phyloP scores from a whole-genome alignment of 106 monocot genomes.

The Dendrobium huoshanense region DNA sequence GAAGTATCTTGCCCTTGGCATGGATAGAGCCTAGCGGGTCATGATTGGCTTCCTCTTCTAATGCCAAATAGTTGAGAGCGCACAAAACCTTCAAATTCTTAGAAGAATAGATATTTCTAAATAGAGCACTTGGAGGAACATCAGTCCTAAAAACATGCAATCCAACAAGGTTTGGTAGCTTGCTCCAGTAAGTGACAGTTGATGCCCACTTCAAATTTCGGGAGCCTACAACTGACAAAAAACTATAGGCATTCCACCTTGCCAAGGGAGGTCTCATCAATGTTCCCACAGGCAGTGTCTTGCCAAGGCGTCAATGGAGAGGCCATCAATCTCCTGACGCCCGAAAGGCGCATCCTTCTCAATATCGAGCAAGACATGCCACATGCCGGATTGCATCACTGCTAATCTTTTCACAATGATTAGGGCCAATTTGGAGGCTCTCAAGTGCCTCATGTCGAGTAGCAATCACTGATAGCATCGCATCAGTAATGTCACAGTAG shows the following conservation, averaged over 20 bases:
- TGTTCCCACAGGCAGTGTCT: conserved; percentile 22
- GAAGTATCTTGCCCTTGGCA: conserved; percentile 53
- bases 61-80: conserved; percentile 50
- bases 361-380: conserved; percentile 14
- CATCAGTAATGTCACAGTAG: conserved; percentile 16
- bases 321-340: conserved; percentile 18
- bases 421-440: conserved; percentile 18
- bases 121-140: conserved; percentile 35
- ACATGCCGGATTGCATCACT: conserved; percentile 18
- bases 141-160: conserved; percentile 86
- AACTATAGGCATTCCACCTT: conserved; percentile 15
- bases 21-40: conserved; percentile 25
- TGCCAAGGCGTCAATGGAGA: conserved; percentile 11
- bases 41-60: conserved; percentile 45
- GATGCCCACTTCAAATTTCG: conserved; percentile 21
- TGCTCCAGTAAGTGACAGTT: conserved; percentile 17
- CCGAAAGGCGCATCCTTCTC: conserved; percentile 9
- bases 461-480: conserved; percentile 17
- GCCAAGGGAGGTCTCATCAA: conserved; percentile 17
- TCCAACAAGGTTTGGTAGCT: conserved; percentile 37
- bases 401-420: conserved; percentile 12
- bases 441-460: conserved; percentile 17
- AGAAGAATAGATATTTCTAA: conserved; percentile 38
- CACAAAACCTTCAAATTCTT: conserved; percentile 65
- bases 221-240: conserved; percentile 17